Evolutionary conservation across 306 rosid species (phyloP).

Genomic region (Sindora glabra): DNA sequence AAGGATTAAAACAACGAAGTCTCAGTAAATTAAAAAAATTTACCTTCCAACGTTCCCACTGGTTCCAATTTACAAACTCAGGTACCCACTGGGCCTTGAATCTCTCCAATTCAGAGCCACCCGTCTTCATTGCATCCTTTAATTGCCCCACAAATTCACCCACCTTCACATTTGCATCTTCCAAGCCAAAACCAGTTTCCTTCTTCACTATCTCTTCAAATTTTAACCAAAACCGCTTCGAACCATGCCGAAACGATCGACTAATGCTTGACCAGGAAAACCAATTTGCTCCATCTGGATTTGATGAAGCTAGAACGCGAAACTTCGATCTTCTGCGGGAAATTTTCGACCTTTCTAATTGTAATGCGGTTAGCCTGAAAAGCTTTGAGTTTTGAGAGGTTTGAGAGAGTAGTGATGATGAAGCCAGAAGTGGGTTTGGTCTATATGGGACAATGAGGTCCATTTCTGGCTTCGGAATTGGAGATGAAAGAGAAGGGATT

Average conservation of each 20-base stretch:
- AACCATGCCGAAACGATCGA: conserved; percentile 51
- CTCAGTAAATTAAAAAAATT: conserved; percentile 7
- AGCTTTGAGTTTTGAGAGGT: conserved; percentile 23
- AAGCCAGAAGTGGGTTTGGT: conserved; percentile 46
- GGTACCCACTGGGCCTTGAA: conserved; percentile 39
- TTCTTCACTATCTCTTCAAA: conserved; percentile 57
- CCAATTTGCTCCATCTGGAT: conserved; percentile 40
- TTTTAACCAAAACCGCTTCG: conserved; percentile 56
- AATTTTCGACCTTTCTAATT: conserved; percentile 8
- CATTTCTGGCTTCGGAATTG: conserved; percentile 28
- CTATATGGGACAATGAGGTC: conserved; percentile 23
- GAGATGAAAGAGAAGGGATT: background rate
- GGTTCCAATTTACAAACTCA: conserved; percentile 65
- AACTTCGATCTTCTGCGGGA: conserved; percentile 34
- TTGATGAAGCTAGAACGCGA: conserved; percentile 49
- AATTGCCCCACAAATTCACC: conserved; percentile 30
- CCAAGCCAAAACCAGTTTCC: conserved; percentile 73
- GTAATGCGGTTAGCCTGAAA: conserved; percentile 25
- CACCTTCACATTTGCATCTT: conserved; percentile 35
- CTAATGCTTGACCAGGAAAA: conserved; percentile 44
- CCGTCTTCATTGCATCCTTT: conserved; percentile 24
- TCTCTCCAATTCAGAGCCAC: conserved; percentile 40
- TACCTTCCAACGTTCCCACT: conserved; percentile 82
- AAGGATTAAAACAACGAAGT: conserved; percentile 15
- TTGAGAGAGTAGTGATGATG: conserved; percentile 26